Percentiles rank a stretch among this genome's conserved stretches.
Evolutionary conservation across 768 basidiomycete species (phyloP).

Genomic region (Termitomyces sp.): DNA sequence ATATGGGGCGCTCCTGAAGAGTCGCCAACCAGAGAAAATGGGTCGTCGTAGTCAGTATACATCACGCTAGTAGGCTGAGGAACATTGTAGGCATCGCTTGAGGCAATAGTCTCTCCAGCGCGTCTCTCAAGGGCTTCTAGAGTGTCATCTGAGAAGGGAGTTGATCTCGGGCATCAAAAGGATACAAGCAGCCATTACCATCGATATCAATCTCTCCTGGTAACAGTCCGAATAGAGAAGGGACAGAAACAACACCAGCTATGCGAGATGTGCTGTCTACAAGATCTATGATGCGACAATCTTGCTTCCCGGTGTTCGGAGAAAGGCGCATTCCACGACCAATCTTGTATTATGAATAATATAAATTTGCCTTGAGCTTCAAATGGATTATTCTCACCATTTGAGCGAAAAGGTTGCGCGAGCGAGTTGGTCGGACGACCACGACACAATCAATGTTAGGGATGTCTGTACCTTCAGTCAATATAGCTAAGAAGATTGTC

Average conservation of each 20-base stretch:
- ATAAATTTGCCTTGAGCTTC: background rate
- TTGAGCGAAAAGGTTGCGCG: conserved; percentile 84
- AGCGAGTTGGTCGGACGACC: conserved; percentile 83
- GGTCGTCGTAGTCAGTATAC: conserved; percentile 74
- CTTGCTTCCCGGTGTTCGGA: conserved; percentile 68
- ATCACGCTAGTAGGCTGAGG: conserved; percentile 59
- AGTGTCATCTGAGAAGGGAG: conserved; percentile 42
- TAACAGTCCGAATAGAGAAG: conserved; percentile 82
- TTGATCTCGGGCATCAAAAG: background rate
- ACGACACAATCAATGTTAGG: conserved; percentile 92
- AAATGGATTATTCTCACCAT: conserved; percentile 52
- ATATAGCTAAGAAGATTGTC: conserved; percentile 47
- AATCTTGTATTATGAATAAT: conserved; percentile 44
- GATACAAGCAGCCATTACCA: conserved; percentile 29
- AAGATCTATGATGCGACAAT: conserved; percentile 90
- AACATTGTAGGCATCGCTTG: conserved; percentile 26
- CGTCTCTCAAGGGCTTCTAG: conserved; percentile 41
- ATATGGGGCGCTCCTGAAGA: conserved; percentile 53
- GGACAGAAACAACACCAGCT: conserved; percentile 67
- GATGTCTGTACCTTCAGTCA: conserved; percentile 94
- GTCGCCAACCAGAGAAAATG: conserved; percentile 51
- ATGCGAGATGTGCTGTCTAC: conserved; percentile 72
- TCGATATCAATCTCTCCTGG: conserved; percentile 59
- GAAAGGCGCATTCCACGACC: conserved; percentile 90
- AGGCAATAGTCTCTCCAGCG: conserved; percentile 18